Percentiles rank a stretch among this genome's conserved stretches.
These are phyloP conservation scores for Rosellinia necatrix DNA, from an alignment of 2,329 filamentous ascomycete species.

Conservation along the genomic window DNA sequence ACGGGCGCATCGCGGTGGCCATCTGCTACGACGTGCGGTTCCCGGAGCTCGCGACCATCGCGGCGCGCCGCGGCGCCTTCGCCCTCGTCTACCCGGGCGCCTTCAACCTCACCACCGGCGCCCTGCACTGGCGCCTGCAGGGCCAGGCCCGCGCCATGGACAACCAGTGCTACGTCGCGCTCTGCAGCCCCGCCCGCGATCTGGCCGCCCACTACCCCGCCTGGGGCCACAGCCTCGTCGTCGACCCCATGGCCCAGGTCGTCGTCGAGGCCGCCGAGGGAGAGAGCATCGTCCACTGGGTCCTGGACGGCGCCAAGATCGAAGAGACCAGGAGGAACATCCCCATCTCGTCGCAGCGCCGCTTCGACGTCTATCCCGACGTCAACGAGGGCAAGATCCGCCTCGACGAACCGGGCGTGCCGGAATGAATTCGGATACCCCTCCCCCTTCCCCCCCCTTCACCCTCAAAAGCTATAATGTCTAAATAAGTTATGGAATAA, in stretches of 20 bases:
- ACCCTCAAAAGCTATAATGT: not conserved
- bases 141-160: constrained; percentile 85
- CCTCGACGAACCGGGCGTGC: constrained; percentile 36
- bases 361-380: constrained; percentile 96
- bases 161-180: constrained; percentile 90
- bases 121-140: constrained; percentile 86
- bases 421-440: constrained; percentile 21
- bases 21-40: constrained; percentile 99
- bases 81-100: constrained; percentile 92
- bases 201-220: constrained; percentile 79
- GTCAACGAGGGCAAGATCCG: constrained; percentile 66
- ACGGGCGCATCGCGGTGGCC: constrained; percentile 83
- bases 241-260: constrained; percentile 86
- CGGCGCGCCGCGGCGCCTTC: constrained; percentile 84
- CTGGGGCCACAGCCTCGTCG: constrained; percentile 88
- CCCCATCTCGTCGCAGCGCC: constrained; percentile 79
- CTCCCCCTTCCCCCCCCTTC: too few species aligned
- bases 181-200: constrained; percentile 91
- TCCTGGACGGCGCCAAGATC: constrained; percentile 71
- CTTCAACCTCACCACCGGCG: constrained; percentile 93
- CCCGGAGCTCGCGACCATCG: constrained; percentile 88
- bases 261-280: constrained; percentile 76
- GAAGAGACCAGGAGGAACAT: constrained; percentile 80
- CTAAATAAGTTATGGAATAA: too few species aligned
- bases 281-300: constrained; percentile 76